Evolutionary conservation across 2,329 filamentous ascomycete species (phyloP).

Genomic region (Sporothrix dimorphospora): DNA sequence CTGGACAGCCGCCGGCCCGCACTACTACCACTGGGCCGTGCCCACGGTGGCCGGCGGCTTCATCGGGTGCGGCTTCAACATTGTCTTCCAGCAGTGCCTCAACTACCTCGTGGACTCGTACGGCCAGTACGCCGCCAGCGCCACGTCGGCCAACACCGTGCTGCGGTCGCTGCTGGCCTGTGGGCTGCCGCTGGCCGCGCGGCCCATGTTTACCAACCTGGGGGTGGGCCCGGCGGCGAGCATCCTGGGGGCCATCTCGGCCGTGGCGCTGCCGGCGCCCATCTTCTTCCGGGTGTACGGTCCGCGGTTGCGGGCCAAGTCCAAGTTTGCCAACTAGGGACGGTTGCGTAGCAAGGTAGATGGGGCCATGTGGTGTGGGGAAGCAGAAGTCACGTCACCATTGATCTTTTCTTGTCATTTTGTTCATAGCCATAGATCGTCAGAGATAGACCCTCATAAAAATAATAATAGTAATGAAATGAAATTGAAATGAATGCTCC

Average conservation of each 20-base stretch:
- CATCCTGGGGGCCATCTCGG: slow-evolving; percentile 42
- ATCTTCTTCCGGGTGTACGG: slow-evolving; percentile 45
- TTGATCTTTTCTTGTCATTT: no score
- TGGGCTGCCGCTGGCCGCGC: slow-evolving; percentile 61
- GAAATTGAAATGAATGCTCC: background rate
- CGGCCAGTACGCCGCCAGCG: slow-evolving; percentile 62
- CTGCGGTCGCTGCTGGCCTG: slow-evolving; percentile 60
- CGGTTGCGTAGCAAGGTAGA: background rate
- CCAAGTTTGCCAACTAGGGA: slow-evolving; percentile 27
- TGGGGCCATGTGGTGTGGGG: no score
- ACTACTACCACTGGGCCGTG: slow-evolving; percentile 30
- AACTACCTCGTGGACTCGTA: slow-evolving; percentile 60
- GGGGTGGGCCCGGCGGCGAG: slow-evolving; percentile 34
- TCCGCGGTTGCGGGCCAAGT: slow-evolving; percentile 26
- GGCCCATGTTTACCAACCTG: slow-evolving; percentile 59
- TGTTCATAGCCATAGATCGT: background rate
- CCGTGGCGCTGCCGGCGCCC: slow-evolving; percentile 51
- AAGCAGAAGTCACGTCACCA: no score
- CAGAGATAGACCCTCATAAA: background rate
- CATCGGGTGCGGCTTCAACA: slow-evolving; percentile 51
- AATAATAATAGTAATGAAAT: background rate
- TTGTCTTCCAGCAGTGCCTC: slow-evolving; percentile 52
- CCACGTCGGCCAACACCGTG: slow-evolving; percentile 66
- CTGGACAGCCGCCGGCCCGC: slow-evolving; percentile 32
- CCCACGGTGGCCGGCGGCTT: slow-evolving; percentile 38